phyloP scores from a whole-genome alignment of 345 rosid genomes.

The Lepidium aucheri region DNA sequence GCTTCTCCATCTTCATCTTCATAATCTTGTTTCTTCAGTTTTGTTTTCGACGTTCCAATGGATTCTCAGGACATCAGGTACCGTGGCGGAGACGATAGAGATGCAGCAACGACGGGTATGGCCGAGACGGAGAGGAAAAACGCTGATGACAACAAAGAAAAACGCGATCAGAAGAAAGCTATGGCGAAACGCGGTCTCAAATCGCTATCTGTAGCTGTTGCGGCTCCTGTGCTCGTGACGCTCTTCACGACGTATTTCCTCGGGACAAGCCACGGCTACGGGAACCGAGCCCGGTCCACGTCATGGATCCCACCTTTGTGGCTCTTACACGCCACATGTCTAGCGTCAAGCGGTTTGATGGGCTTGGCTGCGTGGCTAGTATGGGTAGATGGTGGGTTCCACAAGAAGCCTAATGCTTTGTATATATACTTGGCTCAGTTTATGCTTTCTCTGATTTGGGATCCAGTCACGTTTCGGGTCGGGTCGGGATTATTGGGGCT shows the following conservation, averaged over 20 bases:
- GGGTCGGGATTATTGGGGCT: constrained; percentile 48
- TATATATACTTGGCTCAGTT: constrained; percentile 52
- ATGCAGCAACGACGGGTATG: constrained; percentile 9
- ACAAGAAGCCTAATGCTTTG: constrained; percentile 42
- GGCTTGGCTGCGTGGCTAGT: constrained; percentile 84
- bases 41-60: constrained; percentile 23
- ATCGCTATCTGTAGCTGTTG: constrained; percentile 50
- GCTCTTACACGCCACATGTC: constrained; percentile 45
- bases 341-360: constrained; percentile 50
- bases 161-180: constrained; percentile 34
- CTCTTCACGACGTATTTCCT: constrained; percentile 40
- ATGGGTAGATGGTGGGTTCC: constrained; percentile 91
- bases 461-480: constrained; percentile 38
- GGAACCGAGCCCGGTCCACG: constrained; percentile 20
- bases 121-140: constrained; percentile 13
- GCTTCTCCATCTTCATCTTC: background rate
- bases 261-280: constrained; percentile 30
- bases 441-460: constrained; percentile 47
- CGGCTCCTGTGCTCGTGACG: constrained; percentile 57
- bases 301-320: constrained; percentile 62
- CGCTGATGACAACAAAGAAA: constrained; percentile 8
- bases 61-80: constrained; percentile 50
- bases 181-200: constrained; percentile 73
- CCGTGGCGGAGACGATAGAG: constrained; percentile 35
- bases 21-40: background rate